Percentiles rank a stretch among this genome's conserved stretches.
These are phyloP conservation scores for Rhododendron griersonianum DNA, from an alignment of 148 eudicot genomes.

Conservation along the genomic window DNA sequence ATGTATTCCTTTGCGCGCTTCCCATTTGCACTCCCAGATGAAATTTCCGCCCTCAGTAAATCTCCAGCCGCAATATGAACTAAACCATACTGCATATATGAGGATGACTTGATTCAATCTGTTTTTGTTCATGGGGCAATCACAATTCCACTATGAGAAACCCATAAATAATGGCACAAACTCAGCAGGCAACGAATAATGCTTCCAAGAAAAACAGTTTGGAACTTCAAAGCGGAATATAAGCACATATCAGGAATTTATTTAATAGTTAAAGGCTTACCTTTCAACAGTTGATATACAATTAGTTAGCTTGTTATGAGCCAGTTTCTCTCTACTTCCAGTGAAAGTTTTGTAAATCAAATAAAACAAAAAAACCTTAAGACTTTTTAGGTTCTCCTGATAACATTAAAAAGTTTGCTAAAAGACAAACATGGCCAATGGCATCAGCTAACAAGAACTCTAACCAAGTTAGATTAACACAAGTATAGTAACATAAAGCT, in stretches of 20 bases:
- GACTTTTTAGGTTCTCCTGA: background rate
- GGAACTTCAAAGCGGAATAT: background rate
- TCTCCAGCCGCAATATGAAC: slow-evolving; percentile 99
- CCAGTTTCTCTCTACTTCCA: background rate
- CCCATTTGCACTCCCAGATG: slow-evolving; percentile 87
- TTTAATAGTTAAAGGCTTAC: background rate
- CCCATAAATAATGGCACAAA: slow-evolving; percentile 9
- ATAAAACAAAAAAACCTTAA: background rate
- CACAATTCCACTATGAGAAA: slow-evolving; percentile 28
- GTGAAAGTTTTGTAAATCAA: background rate
- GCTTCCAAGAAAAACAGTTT: background rate
- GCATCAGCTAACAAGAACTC: background rate
- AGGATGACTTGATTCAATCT: slow-evolving; percentile 34
- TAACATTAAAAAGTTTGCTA: background rate
- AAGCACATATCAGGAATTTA: background rate
- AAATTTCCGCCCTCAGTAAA: slow-evolving; percentile 77
- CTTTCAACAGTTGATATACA: background rate
- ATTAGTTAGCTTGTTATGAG: background rate
- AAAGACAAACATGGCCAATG: background rate
- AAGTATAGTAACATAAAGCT: background rate
- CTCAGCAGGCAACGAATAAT: background rate
- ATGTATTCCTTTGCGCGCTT: slow-evolving; percentile 77
- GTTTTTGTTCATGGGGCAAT: slow-evolving; percentile 22
- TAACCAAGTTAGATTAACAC: background rate
- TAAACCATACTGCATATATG: slow-evolving; percentile 81